Conservation (phyloP, 179 eudicot species). For the Spinacia oleracea region DNA sequence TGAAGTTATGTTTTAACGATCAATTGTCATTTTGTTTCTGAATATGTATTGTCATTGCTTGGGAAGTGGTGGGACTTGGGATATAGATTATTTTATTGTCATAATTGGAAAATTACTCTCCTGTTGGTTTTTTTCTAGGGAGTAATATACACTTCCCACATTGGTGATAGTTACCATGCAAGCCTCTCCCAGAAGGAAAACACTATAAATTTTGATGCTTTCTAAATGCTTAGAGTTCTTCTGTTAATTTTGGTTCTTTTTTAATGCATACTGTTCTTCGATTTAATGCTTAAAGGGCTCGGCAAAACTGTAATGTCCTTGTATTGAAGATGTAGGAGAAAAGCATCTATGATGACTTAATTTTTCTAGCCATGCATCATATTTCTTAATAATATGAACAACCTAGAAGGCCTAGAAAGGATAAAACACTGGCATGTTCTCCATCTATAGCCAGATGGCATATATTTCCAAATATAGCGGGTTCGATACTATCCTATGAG, state of each 20-base stretch:
- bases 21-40: background rate
- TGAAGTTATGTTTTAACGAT: background rate
- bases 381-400: background rate
- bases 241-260: background rate
- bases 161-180: background rate
- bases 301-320: background rate
- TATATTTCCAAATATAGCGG: background rate
- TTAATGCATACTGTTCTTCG: background rate
- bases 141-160: background rate
- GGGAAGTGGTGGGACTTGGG: background rate
- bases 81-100: background rate
- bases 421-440: background rate
- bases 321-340: no score
- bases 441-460: background rate
- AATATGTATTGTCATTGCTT: background rate
- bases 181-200: background rate
- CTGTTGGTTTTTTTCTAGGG: no score
- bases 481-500: background rate
- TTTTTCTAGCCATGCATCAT: background rate
- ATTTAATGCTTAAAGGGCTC: no score
- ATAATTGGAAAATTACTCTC: background rate
- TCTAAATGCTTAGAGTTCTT: background rate
- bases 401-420: background rate
- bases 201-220: background rate
- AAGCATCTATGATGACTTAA: background rate